These are phyloP conservation scores for Penicillium sp. DNA, from an alignment of 2,329 filamentous ascomycete genomes.

Conservation along the genomic window DNA sequence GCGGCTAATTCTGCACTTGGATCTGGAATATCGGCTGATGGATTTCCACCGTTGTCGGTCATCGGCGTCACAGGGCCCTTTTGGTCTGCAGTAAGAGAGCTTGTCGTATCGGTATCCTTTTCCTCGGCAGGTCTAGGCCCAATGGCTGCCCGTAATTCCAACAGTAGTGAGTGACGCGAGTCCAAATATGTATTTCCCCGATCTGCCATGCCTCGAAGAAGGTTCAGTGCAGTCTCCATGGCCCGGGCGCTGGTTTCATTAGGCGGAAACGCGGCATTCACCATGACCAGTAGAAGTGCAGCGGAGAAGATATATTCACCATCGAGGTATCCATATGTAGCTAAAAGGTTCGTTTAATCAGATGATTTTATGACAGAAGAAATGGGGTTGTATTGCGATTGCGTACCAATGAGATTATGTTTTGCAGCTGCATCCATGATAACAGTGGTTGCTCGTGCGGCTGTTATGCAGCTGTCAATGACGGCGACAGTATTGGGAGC, in stretches of 20 bases:
- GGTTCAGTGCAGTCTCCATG: constrained; percentile 49
- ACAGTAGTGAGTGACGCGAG: constrained; percentile 41
- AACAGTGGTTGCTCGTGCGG: constrained; percentile 51
- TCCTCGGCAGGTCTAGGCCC: constrained; percentile 18
- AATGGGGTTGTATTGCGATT: background rate
- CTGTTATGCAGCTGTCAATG: constrained; percentile 55
- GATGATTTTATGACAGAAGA: background rate
- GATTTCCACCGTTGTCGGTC: constrained; percentile 17
- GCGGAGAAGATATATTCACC: constrained; percentile 58
- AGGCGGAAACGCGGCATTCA: constrained; percentile 54
- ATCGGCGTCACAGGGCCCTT: constrained; percentile 16
- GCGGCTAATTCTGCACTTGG: background rate
- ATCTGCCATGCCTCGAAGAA: constrained; percentile 54
- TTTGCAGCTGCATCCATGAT: constrained; percentile 53
- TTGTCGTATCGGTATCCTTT: constrained; percentile 1
- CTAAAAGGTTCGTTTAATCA: constrained; percentile 23
- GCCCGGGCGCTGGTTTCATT: constrained; percentile 44
- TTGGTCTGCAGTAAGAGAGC: background rate
- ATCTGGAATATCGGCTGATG: constrained; percentile 1
- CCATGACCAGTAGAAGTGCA: constrained; percentile 56
- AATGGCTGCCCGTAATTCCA: constrained; percentile 37
- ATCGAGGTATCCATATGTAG: constrained; percentile 60
- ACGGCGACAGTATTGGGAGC: constrained; percentile 51
- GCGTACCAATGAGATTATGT: constrained; percentile 52
- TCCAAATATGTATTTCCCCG: constrained; percentile 54